Base-by-base conservation (phyloP, 352 stramenopile genomes). In the Stramenopiles sp. region DNA sequence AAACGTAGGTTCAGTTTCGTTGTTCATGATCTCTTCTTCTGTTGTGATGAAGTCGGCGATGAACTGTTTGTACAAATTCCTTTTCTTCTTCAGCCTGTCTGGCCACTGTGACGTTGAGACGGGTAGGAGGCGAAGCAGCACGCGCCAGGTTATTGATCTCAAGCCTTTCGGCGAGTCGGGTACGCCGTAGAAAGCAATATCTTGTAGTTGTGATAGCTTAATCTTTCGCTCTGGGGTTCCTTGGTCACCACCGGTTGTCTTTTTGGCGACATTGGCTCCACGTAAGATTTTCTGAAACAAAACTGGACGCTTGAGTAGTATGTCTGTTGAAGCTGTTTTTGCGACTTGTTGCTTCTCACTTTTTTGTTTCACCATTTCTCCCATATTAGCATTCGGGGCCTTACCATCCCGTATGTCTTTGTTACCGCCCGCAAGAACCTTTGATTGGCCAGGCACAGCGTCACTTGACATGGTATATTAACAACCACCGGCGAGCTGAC, bases 101-200 rank as follows among this genome's bases (percentile, higher is more conserved):
- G 81, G 55, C 81, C 81, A 84, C 30, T 84, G 81, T 0, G 44
- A 80, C 31, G 81, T 67, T n/a, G 75, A 25, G 27, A 83, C 81
- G 7, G 81, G 81, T 44, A 81, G 81, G 30, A 30, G 76, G 30
- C 67, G 14, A 7, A 84, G 67, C 44, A 84, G 67, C 76, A 84
- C 82, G 30, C 82, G 82, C 81, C 81, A 84, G 1, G 75, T 67
- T 30, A 29, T 32, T 29, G 81, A 32, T 1, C 81, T 67, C 14
- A 55, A 55, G 14, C 39, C 39, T 29, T 31, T n/a, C n/a, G 80
- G 82, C 14, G 80, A 33, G 39, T 82, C 80, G 14, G 8, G 25
- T 31, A 82, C 25, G 7, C 81, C 81, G 67, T 84, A 83, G 25
- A 82, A 84, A n/a, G 78, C 39, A 32, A 75, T 75, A 44, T 84